Base-by-base conservation (phyloP, 305 asterid species). In the Withania somnifera region DNA sequence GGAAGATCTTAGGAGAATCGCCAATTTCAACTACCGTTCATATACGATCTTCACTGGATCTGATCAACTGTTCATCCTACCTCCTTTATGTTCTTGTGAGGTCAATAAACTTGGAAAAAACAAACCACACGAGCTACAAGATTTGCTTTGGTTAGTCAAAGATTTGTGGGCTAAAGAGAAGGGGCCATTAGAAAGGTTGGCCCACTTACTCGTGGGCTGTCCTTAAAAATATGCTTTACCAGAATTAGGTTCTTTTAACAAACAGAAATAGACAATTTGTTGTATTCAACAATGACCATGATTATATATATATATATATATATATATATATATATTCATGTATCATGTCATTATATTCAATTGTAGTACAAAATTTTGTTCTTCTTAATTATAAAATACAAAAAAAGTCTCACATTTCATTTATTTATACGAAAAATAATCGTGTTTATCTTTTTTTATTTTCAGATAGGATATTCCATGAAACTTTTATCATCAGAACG, bases 131-230 rank as follows among this genome's bases (percentile, higher is more conserved):
- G n/a, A n/a, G n/a, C n/a, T n/a, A n/a, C n/a, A n/a, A n/a, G n/a
- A n/a, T n/a, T n/a, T n/a, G n/a, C n/a, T n/a, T n/a, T n/a, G n/a
- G n/a, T n/a, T n/a, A n/a, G n/a, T n/a, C n/a, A n/a, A n/a, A n/a
- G 79, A 75, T 75, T 75, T 75, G 79, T 50, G 79, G 79, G 79
- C 79, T 75, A 3, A 47, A 26, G 9, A 75, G 0, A 26, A 17
- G 42, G 79, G 79, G 79, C 45, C 10, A 75, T 50, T 15, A 24
- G 7, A 0, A 69, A 14, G 15, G 10, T 26, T 47, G 79, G 79
- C 79, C 79, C 42, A 75, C 79, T 75, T 50, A 47, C 79, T 75
- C 79, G 79, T 75, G 79, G 79, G 79, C 28, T 75, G 79, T 75
- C 28, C 42, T 38, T 47, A 10, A 73, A 10, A 45, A 45, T 4